Base-by-base conservation (phyloP, 2,329 filamentous ascomycete genomes). In the Hypomyces perniciosus region DNA sequence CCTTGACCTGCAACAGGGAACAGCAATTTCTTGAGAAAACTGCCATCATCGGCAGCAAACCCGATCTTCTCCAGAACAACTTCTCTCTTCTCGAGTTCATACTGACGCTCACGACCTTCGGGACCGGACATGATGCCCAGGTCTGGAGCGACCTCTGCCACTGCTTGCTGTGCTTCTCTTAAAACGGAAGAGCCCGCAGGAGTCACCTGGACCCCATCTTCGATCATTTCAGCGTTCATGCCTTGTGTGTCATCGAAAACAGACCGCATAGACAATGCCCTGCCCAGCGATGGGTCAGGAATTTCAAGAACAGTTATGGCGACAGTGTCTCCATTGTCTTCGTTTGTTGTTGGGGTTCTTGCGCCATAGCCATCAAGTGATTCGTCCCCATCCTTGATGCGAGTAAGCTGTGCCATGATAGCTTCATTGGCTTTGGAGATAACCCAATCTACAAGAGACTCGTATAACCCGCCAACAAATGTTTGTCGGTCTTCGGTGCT, bases 181-280 rank as follows among this genome's bases (percentile, higher is more conserved):
- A 92, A 66, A 8, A 97, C 86, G 0, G 92, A 95, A 52, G 85
- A 86, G n/a, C 88, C 87, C 1, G 83, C 83, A 0, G 85, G 61
- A 1, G 79, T 71, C 2, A 95, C 79, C n/a, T 88, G 80, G 1
- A 99, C 80, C 8, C 93, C 93, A 59, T 99, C 93, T 55, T 92
- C 86, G 62, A 92, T 95, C 91, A 99, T 97, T 72, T 99, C 93
- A 0, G 86, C 80, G 60, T 97, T 97, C 71, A 99, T 96, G 46
- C 93, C 93, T 20, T 85, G 75, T n/a, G 77, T 81, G 61, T 97
- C 93, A 59, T 99, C 92, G 61, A 99, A 99, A 34, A 97, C 82
- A 10, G 88, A 89, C 37, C 90, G 87, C 72, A 99, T 83, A 9
- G 88, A 83, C n/a, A 95, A 71, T 0, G 92, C 93, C 68, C 93